These are phyloP conservation scores for Carex scoparia DNA, from an alignment of 176 grass and related monocot species.

Conservation along the genomic window DNA sequence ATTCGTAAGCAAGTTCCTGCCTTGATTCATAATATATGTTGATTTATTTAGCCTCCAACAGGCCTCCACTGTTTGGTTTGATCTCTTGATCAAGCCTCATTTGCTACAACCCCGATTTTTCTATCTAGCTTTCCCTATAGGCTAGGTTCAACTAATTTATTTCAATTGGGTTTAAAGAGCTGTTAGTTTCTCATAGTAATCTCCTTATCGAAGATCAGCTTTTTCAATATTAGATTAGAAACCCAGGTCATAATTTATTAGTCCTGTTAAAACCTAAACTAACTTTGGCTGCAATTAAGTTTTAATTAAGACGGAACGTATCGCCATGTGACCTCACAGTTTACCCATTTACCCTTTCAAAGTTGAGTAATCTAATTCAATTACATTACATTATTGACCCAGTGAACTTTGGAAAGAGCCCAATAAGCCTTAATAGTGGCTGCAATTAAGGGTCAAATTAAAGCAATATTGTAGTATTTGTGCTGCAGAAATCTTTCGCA, in stretches of 20 bases:
- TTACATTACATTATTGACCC: conserved; percentile 38
- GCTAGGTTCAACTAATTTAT: background rate
- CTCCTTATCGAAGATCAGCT: background rate
- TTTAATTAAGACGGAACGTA: background rate
- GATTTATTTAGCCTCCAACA: background rate
- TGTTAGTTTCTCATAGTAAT: background rate
- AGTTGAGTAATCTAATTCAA: conserved; percentile 41
- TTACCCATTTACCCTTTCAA: conserved; percentile 29
- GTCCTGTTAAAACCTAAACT: background rate
- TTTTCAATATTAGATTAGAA: background rate
- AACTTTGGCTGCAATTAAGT: background rate
- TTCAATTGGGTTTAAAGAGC: background rate
- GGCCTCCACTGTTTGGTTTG: background rate
- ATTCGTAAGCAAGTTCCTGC: background rate
- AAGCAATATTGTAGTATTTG: background rate
- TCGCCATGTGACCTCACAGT: background rate
- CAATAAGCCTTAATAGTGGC: background rate
- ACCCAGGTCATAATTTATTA: too few relatives aligned
- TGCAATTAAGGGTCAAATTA: background rate
- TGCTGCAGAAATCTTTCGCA: background rate
- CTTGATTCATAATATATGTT: background rate
- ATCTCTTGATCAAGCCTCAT: background rate
- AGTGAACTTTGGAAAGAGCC: background rate
- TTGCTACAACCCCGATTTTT: background rate
- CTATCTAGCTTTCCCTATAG: background rate